Evolutionary conservation across 2,329 filamentous ascomycete genomes (phyloP), one percentile per base, ranked within the genome.

Genomic region (Penicillium expansum): DNA sequence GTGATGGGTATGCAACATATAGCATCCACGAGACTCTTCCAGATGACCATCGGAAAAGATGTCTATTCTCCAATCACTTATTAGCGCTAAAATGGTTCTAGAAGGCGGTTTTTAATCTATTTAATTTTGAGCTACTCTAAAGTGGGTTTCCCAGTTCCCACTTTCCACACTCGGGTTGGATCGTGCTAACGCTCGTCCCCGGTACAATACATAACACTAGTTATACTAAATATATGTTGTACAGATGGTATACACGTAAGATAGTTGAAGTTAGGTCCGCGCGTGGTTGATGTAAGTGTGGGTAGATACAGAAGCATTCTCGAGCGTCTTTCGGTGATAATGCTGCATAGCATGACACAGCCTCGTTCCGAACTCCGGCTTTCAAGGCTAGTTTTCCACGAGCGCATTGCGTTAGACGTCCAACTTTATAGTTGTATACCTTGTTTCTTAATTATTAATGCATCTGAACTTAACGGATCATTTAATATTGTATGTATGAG

Each of bases 81-180:
- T 29, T 54, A 49, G 52, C 48, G 52, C 53, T 58, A 61, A 56
- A 61, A 54, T 47, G 29, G 54, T 65, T 66, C 64, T 64, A 65
- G 62, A 66, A 65, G 59, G 52, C 59, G 22, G 48, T 59, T 55
- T 59, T 58, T 58, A 48, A 62, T 51, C 3, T 51, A 53, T 50
- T 43, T 24, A 38, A 56, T 33, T 38, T 18, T 29, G 33, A 38
- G 38, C n/a, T 27, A 52, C 30, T 56, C 48, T 44, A 52, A 45
- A 52, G 53, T 56, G 53, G 41, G 14, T 45, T 30, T 45, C 10
- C 44, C n/a, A 42, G 39, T 29, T 55, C 32, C 54, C 54, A 56
- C 53, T 45, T 51, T 51, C 55, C 53, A 47, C 29, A 24, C 52
- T 48, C 48, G 39, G 52, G 50, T 52, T 57, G 43, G 42, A 60